Conservation (phyloP, 2,329 filamentous ascomycete genomes). For the Clonostachys rhizophaga region DNA sequence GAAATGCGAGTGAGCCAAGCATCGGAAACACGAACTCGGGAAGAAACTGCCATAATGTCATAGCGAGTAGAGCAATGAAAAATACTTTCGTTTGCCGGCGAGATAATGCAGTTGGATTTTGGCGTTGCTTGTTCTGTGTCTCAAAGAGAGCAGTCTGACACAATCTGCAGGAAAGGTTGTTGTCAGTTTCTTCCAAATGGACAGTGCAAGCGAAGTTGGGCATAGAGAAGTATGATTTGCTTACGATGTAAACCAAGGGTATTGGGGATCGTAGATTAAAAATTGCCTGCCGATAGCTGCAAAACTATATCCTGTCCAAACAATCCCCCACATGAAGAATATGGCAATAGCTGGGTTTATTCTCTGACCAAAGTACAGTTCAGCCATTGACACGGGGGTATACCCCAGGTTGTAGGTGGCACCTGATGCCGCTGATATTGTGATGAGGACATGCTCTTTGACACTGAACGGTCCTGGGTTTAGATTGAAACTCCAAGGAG, state of each 20-base stretch:
- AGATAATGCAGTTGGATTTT: conserved; percentile 40
- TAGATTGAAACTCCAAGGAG: conserved; percentile 40
- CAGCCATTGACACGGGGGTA: conserved; percentile 45
- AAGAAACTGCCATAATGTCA: conserved; percentile 57
- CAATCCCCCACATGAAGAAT: conserved; percentile 55
- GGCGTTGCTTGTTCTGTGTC: conserved; percentile 46
- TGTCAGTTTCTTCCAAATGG: conserved; percentile 1
- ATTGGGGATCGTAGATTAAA: conserved; percentile 52
- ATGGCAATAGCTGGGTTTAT: conserved; percentile 49
- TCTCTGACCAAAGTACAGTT: conserved; percentile 49
- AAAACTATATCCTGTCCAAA: conserved; percentile 54
- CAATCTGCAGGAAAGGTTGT: conserved; percentile 14
- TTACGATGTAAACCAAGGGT: conserved; percentile 32
- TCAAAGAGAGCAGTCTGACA: conserved; percentile 56
- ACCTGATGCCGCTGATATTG: conserved; percentile 47
- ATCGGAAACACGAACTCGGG: conserved; percentile 58
- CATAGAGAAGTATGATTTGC: conserved; percentile 1
- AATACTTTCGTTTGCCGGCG: conserved; percentile 52
- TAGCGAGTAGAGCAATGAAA: conserved; percentile 43
- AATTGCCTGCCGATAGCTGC: conserved; percentile 53
- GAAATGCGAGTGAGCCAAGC: conserved; percentile 52
- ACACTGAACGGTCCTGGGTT: conserved; percentile 53
- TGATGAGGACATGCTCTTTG: conserved; percentile 54
- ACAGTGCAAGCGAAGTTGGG: background rate
- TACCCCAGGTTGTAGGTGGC: conserved; percentile 47